Evolutionary conservation across 1,284 basidiomycete species (phyloP), one percentile per base, ranked within the genome.

Genomic region (Athelia psychrophila): DNA sequence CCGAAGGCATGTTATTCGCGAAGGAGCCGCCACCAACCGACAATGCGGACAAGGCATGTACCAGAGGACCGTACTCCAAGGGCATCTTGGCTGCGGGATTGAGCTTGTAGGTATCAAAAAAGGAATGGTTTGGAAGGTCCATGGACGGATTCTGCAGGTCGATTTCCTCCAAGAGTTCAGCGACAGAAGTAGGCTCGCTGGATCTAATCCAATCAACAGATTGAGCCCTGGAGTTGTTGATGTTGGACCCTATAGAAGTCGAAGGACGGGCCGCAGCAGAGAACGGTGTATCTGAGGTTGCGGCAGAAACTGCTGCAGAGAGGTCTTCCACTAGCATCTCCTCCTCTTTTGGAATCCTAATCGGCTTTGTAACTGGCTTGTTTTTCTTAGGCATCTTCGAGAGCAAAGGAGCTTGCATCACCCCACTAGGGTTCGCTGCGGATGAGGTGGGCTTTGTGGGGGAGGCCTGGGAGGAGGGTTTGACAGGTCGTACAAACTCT

Each of bases 11-110:
- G 60, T 81, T 86, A 60, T 86, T 88, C 27, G 88, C 83, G 60
- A 90, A 90, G 5, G 87, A 88, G n/a, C 86, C 86, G 16, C 89
- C 87, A 2, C 88, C 88, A n/a, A 88, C 86, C 1, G 88, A 91
- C 35, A 92, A 71, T 20, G 90, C 87, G 12, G 90, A 91, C n/a
- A 92, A 66, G 1, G 90, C 89, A 61, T 91, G 88, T 3, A 91
- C 88, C 47, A 92, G 72, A 33, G 89, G 88, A 2, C 83, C 87
- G 58, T 91, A 91, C 59, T 91, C 87, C 48, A 91, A 68, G 16
- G 88, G 86, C 74, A 88, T 83, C 64, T 84, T 88, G 47, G 83
- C 77, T 30, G 85, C 79, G 35, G 86, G 81, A 59, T 83, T 84
- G 56, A 92, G 77, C 66, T 79, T 84, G 53, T 79, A 72, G 25